A percentile compares a stretch with the other conserved stretches of the same genome.
phyloP scores from a whole-genome alignment of 345 rosid species.

The Limnanthes douglasii region DNA sequence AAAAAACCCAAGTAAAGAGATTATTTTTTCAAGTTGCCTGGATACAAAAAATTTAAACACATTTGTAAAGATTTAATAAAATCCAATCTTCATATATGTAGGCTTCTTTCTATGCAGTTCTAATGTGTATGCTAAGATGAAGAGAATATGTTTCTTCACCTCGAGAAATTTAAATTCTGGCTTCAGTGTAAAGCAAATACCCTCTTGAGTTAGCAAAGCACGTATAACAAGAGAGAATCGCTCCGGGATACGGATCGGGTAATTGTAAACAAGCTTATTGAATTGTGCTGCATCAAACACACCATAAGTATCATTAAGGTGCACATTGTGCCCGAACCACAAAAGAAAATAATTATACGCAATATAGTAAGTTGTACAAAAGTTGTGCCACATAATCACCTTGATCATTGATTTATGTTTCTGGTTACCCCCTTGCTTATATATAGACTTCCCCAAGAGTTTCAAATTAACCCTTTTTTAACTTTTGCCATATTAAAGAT shows the following conservation, averaged over 20 bases:
- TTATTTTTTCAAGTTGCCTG: too few relatives aligned
- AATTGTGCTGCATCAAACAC: conserved; percentile 51
- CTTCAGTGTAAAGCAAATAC: conserved; percentile 86
- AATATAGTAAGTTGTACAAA: neutral
- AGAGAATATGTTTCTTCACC: conserved; percentile 24
- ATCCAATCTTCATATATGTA: neutral
- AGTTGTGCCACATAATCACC: too few relatives aligned
- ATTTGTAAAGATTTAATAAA: too few relatives aligned
- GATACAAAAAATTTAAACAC: too few relatives aligned
- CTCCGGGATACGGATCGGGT: conserved; percentile 96
- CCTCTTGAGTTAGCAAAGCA: conserved; percentile 88
- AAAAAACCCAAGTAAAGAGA: too few relatives aligned
- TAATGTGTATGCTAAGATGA: conserved; percentile 2
- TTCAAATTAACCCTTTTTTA: too few relatives aligned
- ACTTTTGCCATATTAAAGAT: too few relatives aligned
- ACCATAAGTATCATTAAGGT: conserved; percentile 6
- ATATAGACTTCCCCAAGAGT: too few relatives aligned
- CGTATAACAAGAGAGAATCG: conserved; percentile 94
- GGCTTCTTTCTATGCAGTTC: conserved; percentile 7
- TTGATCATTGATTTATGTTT: too few relatives aligned
- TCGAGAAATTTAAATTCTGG: conserved; percentile 98
- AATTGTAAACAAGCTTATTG: conserved; percentile 77
- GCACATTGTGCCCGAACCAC: conserved; percentile 1
- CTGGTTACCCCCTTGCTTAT: too few relatives aligned
- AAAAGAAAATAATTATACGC: neutral